Evolutionary conservation across 441 rosid genomes (phyloP).

Genomic region (Aleurites moluccanus): DNA sequence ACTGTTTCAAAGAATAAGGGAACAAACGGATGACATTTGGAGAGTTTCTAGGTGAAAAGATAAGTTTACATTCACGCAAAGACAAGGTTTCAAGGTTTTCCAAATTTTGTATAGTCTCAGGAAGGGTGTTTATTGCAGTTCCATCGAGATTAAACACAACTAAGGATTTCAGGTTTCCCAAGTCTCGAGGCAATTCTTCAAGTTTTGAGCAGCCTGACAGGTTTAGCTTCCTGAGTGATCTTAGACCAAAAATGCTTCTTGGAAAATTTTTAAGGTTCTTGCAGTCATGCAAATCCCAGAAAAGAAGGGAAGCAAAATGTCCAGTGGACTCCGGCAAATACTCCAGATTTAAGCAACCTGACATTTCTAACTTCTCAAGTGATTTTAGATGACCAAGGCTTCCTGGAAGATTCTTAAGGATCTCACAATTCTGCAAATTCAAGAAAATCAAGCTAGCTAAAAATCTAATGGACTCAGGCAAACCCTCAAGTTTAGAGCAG

Average conservation of each 20-base stretch:
- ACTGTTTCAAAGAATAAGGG: constrained; percentile 12
- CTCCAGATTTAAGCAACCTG: constrained; percentile 19
- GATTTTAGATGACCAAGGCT: constrained; percentile 8
- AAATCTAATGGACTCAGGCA: constrained; percentile 14
- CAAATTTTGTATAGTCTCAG: constrained; percentile 13
- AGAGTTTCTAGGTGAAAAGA: constrained; percentile 14
- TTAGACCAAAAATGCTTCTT: constrained; percentile 15
- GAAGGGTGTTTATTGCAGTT: constrained; percentile 19
- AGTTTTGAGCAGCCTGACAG: constrained; percentile 25
- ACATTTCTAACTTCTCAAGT: constrained; percentile 4
- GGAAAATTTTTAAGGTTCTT: constrained; percentile 10
- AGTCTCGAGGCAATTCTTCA: constrained; percentile 3
- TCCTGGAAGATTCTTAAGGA: background rate
- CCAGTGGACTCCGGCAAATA: constrained; percentile 10
- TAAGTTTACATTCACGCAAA: constrained; percentile 11
- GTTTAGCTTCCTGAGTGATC: constrained; percentile 9
- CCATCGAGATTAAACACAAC: constrained; percentile 17
- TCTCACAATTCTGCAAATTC: constrained; percentile 13
- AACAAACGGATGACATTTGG: background rate
- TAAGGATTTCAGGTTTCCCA: constrained; percentile 18
- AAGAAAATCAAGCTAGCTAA: background rate
- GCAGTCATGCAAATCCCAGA: constrained; percentile 9
- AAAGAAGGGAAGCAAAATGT: background rate
- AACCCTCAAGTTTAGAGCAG: constrained; percentile 2
- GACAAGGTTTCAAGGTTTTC: constrained; percentile 5